Conservation (phyloP, 768 basidiomycete species). For the Lactifluus hygrophoroides region DNA sequence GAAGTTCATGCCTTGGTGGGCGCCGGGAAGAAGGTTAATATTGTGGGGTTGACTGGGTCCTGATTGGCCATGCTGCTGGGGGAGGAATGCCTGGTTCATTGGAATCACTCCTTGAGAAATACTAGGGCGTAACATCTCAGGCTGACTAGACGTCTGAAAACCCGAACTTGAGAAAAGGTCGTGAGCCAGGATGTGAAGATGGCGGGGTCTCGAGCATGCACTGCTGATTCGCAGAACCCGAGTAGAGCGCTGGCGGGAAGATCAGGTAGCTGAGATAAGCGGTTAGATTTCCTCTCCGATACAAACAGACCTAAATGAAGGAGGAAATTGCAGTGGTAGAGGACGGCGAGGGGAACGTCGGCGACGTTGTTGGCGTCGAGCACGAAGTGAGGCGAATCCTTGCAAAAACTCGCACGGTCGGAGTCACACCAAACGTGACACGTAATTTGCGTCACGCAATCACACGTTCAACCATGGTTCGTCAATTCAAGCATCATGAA, state of each 20-base stretch:
- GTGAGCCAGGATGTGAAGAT: slow-evolving; percentile 18
- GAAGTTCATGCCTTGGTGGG: slow-evolving; percentile 27
- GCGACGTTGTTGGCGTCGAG: slow-evolving; percentile 21
- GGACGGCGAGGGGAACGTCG: slow-evolving; percentile 8
- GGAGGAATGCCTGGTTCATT: slow-evolving; percentile 29
- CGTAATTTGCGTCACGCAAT: neutral
- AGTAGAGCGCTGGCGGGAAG: slow-evolving; percentile 17
- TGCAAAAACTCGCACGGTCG: slow-evolving; percentile 22
- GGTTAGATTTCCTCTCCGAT: slow-evolving; percentile 18
- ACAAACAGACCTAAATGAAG: slow-evolving; percentile 10
- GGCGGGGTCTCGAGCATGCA: slow-evolving; percentile 21
- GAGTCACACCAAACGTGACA: slow-evolving; percentile 19
- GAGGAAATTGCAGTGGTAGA: slow-evolving; percentile 12
- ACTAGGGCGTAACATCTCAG: slow-evolving; percentile 42
- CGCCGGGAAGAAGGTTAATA: slow-evolving; percentile 31
- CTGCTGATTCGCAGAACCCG: slow-evolving; percentile 14
- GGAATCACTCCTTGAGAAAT: slow-evolving; percentile 32
- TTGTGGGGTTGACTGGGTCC: slow-evolving; percentile 31
- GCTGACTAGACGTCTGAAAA: slow-evolving; percentile 43
- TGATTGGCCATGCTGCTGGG: slow-evolving; percentile 34
- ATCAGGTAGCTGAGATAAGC: slow-evolving; percentile 21
- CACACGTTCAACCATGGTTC: slow-evolving; percentile 48
- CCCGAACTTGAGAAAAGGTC: slow-evolving; percentile 11
- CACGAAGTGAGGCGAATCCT: slow-evolving; percentile 21
- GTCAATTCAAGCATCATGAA: slow-evolving; percentile 94